Evolutionary conservation across 352 stramenopile genomes (phyloP).

Genomic region (Pythium phragmiticola): DNA sequence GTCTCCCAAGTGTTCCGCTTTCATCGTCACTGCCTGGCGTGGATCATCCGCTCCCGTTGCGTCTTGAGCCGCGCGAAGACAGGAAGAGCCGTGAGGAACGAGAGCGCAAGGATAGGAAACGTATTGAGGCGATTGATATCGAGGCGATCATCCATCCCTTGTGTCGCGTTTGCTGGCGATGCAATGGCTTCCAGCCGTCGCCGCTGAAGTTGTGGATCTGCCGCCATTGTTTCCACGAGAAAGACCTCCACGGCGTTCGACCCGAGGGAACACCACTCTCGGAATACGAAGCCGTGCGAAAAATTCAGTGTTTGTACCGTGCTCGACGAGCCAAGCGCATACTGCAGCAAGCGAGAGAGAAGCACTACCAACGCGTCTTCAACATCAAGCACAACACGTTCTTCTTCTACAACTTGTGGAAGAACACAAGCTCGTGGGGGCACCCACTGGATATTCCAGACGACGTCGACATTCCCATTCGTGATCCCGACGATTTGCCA

Average conservation of each 20-base stretch:
- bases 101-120: constrained; percentile 37
- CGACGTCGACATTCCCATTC: constrained; percentile 62
- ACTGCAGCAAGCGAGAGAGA: constrained; percentile 53
- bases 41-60: constrained; percentile 31
- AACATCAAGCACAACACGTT: constrained; percentile 73
- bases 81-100: constrained; percentile 31
- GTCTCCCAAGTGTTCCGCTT: constrained; percentile 36
- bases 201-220: constrained; percentile 68
- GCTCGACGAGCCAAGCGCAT: constrained; percentile 45
- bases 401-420: constrained; percentile 81
- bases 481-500: constrained; percentile 59
- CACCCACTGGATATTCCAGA: constrained; percentile 38
- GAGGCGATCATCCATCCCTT: constrained; percentile 63
- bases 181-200: constrained; percentile 69
- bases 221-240: constrained; percentile 69
- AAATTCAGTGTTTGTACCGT: constrained; percentile 70
- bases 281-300: constrained; percentile 75
- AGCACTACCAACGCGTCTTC: constrained; percentile 72
- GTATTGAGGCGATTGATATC: constrained; percentile 68
- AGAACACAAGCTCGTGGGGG: constrained; percentile 44
- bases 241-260: constrained; percentile 58
- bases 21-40: constrained; percentile 38
- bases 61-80: constrained; percentile 59
- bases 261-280: constrained; percentile 37
- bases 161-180: constrained; percentile 76